A percentile compares a stretch with the other conserved stretches of the same genome.
Conservation (phyloP, 495 filamentous ascomycete species). For the Aspergillus incahuasiensis region DNA sequence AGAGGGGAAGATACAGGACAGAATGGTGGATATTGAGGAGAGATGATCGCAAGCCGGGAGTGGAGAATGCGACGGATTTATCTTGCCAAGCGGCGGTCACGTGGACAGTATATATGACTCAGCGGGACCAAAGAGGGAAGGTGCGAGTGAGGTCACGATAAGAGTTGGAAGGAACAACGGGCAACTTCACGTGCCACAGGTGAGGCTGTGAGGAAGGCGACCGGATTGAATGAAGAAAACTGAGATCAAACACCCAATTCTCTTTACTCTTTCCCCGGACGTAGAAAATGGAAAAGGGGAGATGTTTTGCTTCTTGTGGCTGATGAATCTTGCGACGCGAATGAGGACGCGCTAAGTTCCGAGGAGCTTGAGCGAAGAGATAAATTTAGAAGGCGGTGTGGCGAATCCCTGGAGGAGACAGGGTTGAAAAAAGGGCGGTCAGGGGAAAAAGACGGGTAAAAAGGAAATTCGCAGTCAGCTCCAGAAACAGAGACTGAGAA, state of each 20-base stretch:
- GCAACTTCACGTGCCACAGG: slow-evolving; percentile 13
- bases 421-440: slow-evolving; percentile 13
- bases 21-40: slow-evolving; percentile 10
- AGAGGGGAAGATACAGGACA: slow-evolving; percentile 18
- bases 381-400: slow-evolving; percentile 5
- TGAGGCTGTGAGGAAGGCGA: slow-evolving; percentile 6
- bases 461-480: slow-evolving; percentile 27
- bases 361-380: slow-evolving; percentile 8
- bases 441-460: slow-evolving; percentile 23
- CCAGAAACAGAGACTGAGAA: slow-evolving; percentile 40
- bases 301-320: background rate
- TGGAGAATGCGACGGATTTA: slow-evolving; percentile 51
- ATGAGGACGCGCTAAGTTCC: slow-evolving; percentile 18
- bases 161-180: slow-evolving; percentile 11
- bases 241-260: background rate
- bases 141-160: slow-evolving; percentile 17
- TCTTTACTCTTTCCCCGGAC: background rate
- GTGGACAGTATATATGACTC: slow-evolving; percentile 30
- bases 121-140: slow-evolving; percentile 17
- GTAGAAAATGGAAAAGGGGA: background rate
- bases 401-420: slow-evolving; percentile 1
- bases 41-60: slow-evolving; percentile 28
- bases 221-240: background rate
- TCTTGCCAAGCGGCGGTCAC: slow-evolving; percentile 47
- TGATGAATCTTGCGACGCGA: slow-evolving; percentile 12